Conservation (phyloP, 2,329 filamentous ascomycete genomes). For the Clarireedia hainanense region DNA sequence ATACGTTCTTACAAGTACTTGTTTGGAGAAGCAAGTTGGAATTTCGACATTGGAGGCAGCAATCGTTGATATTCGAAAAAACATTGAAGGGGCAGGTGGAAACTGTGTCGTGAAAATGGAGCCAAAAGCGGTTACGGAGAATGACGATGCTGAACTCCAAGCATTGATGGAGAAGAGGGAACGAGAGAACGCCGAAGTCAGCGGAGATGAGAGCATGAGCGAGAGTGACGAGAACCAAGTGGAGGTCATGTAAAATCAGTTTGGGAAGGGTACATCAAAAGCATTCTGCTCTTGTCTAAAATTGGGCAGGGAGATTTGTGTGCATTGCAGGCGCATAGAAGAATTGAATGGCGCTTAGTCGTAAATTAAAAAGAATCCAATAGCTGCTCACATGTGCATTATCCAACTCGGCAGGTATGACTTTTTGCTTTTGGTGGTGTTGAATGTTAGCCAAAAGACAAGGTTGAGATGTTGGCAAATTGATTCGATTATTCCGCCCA, state of each 20-base stretch:
- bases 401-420: too few relatives aligned
- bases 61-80: constrained; percentile 76
- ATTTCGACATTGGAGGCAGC: constrained; percentile 81
- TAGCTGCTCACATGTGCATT: too few relatives aligned
- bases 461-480: background rate
- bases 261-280: constrained; percentile 17
- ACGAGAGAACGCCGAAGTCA: constrained; percentile 95
- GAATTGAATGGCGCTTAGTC: background rate
- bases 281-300: constrained; percentile 8
- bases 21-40: constrained; percentile 83
- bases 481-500: background rate
- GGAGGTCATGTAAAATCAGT: constrained; percentile 37
- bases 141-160: constrained; percentile 93
- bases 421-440: too few relatives aligned
- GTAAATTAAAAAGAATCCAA: background rate
- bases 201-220: constrained; percentile 91
- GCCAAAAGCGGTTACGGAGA: constrained; percentile 97
- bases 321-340: constrained; percentile 28
- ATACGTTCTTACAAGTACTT: constrained; percentile 93
- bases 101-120: constrained; percentile 93
- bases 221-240: constrained; percentile 87
- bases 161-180: constrained; percentile 99
- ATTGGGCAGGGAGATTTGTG: constrained; percentile 11
- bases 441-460: background rate
- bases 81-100: constrained; percentile 71